Base-by-base conservation (phyloP, 164 flowering plant genomes). In the Aristolochia fimbriata region DNA sequence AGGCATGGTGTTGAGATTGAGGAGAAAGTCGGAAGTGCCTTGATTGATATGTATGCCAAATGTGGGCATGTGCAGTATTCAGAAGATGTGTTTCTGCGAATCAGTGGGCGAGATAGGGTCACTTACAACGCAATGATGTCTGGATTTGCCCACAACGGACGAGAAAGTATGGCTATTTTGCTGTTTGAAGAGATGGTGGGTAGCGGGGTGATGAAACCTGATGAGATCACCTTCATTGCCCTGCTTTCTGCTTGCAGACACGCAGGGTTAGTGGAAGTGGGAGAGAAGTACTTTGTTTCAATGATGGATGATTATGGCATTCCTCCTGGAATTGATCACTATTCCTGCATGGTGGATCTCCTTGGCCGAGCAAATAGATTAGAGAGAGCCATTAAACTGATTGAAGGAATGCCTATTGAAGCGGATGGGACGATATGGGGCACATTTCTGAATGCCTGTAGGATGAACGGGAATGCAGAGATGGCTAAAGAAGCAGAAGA, bases 211-310 rank as follows among this genome's bases (percentile, higher is more conserved):
- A 23, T 81, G 24, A 72, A 14, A 31, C 96, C 97, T 9, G 83
- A 86, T 72, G 78, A 51, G 16, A 71, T 78, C 25, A 88, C 96
- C 48, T 86, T 86, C 55, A 23, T 86, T 55, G 96, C 92, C 9
- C 68, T 91, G 64, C 75, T 91, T 31, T 85, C 97, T 20, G 92
- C 87, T 51, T 88, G 96, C 60, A 83, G 96, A 15, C 96, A 85
- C 51, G 56, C 77, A 64, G 86, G 96, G 14, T 70, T 71, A 49
- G 82, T 85, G 23, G 83, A 69, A 48, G 17, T 47, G 17, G 98
- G 95, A 7, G 95, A 88, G 65, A 73, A 65, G 8, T 77, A 76
- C 62, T 88, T 91, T 53, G 8, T 59, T 17, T 81, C 85, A 56
- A 87, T 91, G 95, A 72, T 50, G 31, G 57, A 73, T 60, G 76